Conservation (phyloP, 495 filamentous ascomycete species). For the Penicillium angulare region DNA sequence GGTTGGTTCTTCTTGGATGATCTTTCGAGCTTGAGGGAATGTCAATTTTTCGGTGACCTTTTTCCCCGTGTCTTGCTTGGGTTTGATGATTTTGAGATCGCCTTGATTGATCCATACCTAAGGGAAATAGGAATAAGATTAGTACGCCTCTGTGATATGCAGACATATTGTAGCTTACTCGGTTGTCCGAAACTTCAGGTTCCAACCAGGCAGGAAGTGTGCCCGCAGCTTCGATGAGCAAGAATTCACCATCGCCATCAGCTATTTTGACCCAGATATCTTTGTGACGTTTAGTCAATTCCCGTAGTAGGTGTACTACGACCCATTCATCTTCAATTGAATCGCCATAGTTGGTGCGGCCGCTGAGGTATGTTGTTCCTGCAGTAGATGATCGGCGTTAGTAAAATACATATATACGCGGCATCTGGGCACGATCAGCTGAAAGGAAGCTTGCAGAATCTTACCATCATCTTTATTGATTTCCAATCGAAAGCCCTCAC, state of each 20-base stretch:
- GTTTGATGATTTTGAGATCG: slow-evolving; percentile 72
- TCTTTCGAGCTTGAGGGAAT: slow-evolving; percentile 56
- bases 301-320: slow-evolving; percentile 84
- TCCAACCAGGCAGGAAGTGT: slow-evolving; percentile 86
- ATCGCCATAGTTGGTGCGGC: slow-evolving; percentile 83
- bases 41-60: slow-evolving; percentile 50
- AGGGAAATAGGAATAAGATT: not conserved
- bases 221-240: slow-evolving; percentile 91
- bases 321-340: slow-evolving; percentile 97
- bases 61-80: slow-evolving; percentile 29
- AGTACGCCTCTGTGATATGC: not conserved
- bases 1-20: slow-evolving; percentile 51
- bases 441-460: slow-evolving; percentile 4
- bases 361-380: slow-evolving; percentile 56
- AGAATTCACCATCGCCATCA: slow-evolving; percentile 92
- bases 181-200: slow-evolving; percentile 82
- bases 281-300: slow-evolving; percentile 69
- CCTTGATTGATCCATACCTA: slow-evolving; percentile 76
- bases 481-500: slow-evolving; percentile 68
- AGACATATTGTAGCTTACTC: slow-evolving; percentile 46
- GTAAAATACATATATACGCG: not conserved
- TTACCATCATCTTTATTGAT: slow-evolving; percentile 60
- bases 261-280: slow-evolving; percentile 78
- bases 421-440: too few species aligned
- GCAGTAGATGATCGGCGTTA: not conserved